These are phyloP conservation scores for Saururus chinensis DNA, from an alignment of 164 flowering plant species.

Conservation along the genomic window DNA sequence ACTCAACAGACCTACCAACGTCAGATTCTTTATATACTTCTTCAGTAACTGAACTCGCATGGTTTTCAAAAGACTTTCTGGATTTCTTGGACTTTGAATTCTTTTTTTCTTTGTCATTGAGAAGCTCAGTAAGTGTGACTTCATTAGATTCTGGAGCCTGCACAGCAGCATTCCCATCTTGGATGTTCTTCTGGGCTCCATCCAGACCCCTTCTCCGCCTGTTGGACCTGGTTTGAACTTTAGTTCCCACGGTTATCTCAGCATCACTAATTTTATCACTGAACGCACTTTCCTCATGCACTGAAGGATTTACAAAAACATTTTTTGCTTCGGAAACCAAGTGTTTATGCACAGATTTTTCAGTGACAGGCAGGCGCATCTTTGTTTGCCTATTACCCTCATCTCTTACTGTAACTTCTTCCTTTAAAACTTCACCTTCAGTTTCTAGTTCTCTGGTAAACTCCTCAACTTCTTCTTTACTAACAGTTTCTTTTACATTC, in stretches of 20 bases:
- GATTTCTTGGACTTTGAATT: neutral
- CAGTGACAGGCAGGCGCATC: conserved; percentile 9
- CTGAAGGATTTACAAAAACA: conserved; percentile 1
- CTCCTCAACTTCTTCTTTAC: neutral
- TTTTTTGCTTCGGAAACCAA: conserved; percentile 5
- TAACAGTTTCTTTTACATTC: neutral
- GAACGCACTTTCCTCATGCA: conserved; percentile 1
- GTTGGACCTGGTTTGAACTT: neutral
- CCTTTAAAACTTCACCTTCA: neutral
- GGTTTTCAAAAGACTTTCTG: neutral
- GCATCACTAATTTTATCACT: conserved; percentile 1
- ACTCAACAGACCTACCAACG: neutral
- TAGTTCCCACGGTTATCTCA: neutral
- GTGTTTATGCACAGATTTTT: neutral
- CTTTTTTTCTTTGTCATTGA: neutral
- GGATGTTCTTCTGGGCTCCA: neutral
- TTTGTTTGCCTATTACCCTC: conserved; percentile 3
- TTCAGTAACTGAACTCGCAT: neutral
- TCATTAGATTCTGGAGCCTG: neutral
- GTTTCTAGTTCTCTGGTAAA: neutral
- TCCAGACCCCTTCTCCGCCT: neutral
- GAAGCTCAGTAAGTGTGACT: neutral
- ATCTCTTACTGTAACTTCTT: neutral
- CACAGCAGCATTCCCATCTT: neutral
- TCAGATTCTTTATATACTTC: neutral